These are phyloP conservation scores for Trichomonas tenax DNA, from an alignment of 208 protist genomes.

Conservation along the genomic window DNA sequence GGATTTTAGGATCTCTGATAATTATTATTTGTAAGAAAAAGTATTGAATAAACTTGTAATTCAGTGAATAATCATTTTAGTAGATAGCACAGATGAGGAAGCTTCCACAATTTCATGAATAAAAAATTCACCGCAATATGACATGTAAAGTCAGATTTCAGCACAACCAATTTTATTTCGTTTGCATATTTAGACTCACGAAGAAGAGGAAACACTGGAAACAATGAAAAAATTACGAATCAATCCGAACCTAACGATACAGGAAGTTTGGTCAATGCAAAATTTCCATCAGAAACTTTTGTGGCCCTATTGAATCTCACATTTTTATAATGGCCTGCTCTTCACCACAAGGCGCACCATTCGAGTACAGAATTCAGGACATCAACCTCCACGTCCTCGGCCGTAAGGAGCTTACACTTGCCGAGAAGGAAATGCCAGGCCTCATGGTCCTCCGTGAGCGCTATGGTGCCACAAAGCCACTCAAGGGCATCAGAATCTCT, in stretches of 20 bases:
- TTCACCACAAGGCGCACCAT: neutral
- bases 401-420: conserved; percentile 85
- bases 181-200: too few species aligned
- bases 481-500: conserved; percentile 83
- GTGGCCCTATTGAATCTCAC: neutral
- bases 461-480: conserved; percentile 63
- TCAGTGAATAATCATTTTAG: too few species aligned
- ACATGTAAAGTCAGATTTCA: too few species aligned
- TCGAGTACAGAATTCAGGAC: conserved; percentile 48
- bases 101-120: too few species aligned
- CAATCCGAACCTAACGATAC: neutral
- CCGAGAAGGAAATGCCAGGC: conserved; percentile 98
- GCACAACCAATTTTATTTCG: too few species aligned
- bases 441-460: conserved; percentile 81
- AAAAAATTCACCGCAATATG: too few species aligned
- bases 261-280: neutral
- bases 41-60: too few species aligned
- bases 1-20: too few species aligned
- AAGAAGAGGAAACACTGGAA: too few species aligned
- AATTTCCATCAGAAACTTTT: neutral
- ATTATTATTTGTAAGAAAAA: too few species aligned
- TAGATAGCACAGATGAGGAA: too few species aligned
- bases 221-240: too few species aligned
- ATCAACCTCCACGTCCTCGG: conserved; percentile 85
- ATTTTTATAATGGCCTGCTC: conserved; percentile 63